Percentiles rank a stretch among this genome's conserved stretches.
phyloP scores from a whole-genome alignment of 2,329 filamentous ascomycete genomes.

The Cladosporium sp. region DNA sequence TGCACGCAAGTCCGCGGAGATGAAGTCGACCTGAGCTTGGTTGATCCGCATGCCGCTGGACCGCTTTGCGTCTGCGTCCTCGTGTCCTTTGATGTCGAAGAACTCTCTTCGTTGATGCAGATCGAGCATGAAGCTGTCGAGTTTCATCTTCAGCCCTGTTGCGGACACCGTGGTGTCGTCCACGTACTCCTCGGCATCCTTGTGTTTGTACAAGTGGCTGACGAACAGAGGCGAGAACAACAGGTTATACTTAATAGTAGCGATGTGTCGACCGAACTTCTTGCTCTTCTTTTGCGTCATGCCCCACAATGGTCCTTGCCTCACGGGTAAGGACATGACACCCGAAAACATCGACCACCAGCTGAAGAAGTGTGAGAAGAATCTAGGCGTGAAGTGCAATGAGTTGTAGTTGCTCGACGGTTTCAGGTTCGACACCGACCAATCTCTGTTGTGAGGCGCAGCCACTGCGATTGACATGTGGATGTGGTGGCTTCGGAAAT shows the following conservation, averaged over 20 bases:
- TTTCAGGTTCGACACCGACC: conserved; percentile 70
- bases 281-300: conserved; percentile 95
- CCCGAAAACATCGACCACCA: conserved; percentile 98
- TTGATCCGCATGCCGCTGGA: conserved; percentile 96
- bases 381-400: conserved; percentile 87
- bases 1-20: conserved; percentile 86
- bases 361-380: conserved; percentile 97
- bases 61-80: conserved; percentile 66
- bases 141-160: conserved; percentile 91
- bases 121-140: conserved; percentile 97
- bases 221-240: conserved; percentile 89
- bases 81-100: conserved; percentile 70
- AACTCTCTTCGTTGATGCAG: conserved; percentile 91
- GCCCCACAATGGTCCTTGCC: conserved; percentile 87
- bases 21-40: conserved; percentile 85
- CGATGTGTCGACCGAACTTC: conserved; percentile 93
- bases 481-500: conserved; percentile 96
- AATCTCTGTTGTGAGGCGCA: conserved; percentile 82
- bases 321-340: conserved; percentile 88
- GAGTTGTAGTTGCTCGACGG: conserved; percentile 92
- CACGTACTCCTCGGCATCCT: conserved; percentile 82
- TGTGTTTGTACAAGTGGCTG: conserved; percentile 98
- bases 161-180: conserved; percentile 72
- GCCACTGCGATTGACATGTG: conserved; percentile 90
- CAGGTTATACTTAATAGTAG: conserved; percentile 98